Conservation (phyloP, 495 filamentous ascomycete species). For the Neurospora sp. region DNA sequence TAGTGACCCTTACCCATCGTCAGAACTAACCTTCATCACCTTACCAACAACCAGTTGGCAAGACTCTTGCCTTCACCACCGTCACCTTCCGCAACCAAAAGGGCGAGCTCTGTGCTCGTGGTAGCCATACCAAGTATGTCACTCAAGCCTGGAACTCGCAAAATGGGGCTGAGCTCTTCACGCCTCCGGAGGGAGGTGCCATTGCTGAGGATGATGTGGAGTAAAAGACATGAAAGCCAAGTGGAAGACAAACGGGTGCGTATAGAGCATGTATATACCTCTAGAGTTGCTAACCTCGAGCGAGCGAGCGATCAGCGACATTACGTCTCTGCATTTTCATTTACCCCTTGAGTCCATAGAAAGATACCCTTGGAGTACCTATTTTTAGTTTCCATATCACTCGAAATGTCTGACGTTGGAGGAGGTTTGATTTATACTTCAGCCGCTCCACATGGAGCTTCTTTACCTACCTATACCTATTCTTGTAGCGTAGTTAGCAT, state of each 20-base stretch:
- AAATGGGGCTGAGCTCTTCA: slow-evolving; percentile 1
- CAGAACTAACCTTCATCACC: background rate
- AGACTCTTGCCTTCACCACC: slow-evolving; percentile 80
- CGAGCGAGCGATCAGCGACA: background rate
- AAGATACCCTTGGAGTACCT: background rate
- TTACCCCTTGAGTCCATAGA: background rate
- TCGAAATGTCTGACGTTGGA: background rate
- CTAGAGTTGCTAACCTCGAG: background rate
- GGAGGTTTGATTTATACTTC: background rate
- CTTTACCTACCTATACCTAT: no score
- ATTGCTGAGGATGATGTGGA: slow-evolving; percentile 5
- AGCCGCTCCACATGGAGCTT: background rate
- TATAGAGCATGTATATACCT: background rate
- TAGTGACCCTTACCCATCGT: background rate
- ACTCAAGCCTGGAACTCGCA: slow-evolving; percentile 6
- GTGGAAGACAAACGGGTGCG: background rate
- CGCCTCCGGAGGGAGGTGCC: slow-evolving; percentile 6
- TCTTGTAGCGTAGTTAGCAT: no score
- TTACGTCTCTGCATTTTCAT: background rate
- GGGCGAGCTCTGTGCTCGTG: slow-evolving; percentile 70
- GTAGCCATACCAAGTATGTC: slow-evolving; percentile 87
- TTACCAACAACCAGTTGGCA: slow-evolving; percentile 56
- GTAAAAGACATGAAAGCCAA: background rate
- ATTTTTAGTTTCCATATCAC: background rate
- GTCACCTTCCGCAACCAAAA: slow-evolving; percentile 70